These are phyloP conservation scores for Cylindrodendrum hubeiense DNA, from an alignment of 2,329 filamentous ascomycete genomes.

Conservation along the genomic window DNA sequence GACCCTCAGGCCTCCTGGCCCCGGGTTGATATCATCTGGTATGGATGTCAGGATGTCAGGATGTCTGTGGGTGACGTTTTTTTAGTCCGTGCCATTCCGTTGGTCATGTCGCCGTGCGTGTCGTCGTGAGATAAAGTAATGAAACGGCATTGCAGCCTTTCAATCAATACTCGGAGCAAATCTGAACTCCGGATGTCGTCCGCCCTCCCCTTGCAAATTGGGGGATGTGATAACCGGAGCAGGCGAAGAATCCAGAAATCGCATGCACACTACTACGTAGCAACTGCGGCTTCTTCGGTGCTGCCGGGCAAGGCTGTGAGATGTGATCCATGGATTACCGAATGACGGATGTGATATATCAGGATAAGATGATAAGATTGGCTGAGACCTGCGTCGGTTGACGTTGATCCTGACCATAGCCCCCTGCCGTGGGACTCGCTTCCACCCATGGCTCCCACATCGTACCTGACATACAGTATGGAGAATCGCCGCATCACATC, in stretches of 20 bases:
- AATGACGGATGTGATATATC: slow-evolving; percentile 7
- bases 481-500: slow-evolving; percentile 12
- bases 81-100: slow-evolving; percentile 13
- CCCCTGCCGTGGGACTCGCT: slow-evolving; percentile 25
- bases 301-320: slow-evolving; percentile 16
- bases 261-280: not conserved
- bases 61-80: slow-evolving; percentile 7
- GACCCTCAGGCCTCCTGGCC: slow-evolving; percentile 7
- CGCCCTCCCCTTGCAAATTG: slow-evolving; percentile 15
- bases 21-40: slow-evolving; percentile 8
- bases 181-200: not conserved
- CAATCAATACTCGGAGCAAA: not conserved
- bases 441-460: slow-evolving; percentile 7
- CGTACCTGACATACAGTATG: slow-evolving; percentile 13
- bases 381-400: slow-evolving; percentile 17
- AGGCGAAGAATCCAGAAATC: slow-evolving; percentile 15
- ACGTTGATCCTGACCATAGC: slow-evolving; percentile 29
- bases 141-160: not conserved
- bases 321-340: slow-evolving; percentile 19
- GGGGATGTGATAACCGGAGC: slow-evolving; percentile 8
- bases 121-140: slow-evolving; percentile 17
- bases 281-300: slow-evolving; percentile 13
- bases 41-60: slow-evolving; percentile 4
- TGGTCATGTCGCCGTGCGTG: slow-evolving; percentile 5
- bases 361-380: slow-evolving; percentile 7